Conservation (phyloP, 2,329 filamentous ascomycete genomes). For the Aureobasidium uvarum region DNA sequence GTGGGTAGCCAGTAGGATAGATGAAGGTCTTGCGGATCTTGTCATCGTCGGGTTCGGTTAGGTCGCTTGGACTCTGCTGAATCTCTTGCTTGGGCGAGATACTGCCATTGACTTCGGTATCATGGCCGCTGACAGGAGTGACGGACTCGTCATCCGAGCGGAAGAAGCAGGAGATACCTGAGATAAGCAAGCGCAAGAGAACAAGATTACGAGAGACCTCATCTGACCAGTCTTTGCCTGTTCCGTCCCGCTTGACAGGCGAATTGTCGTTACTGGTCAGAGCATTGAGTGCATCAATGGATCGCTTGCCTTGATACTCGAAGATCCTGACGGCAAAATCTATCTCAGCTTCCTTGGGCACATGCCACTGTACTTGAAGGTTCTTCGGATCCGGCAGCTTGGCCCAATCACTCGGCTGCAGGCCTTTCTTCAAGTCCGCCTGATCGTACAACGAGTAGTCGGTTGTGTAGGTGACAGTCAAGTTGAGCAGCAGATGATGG, state of each 20-base stretch:
- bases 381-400: constrained; percentile 69
- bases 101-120: constrained; percentile 33
- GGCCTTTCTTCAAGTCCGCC: constrained; percentile 65
- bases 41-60: constrained; percentile 72
- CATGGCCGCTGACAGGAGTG: constrained; percentile 37
- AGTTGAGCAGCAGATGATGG: constrained; percentile 89
- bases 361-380: constrained; percentile 87
- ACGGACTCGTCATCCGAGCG: constrained; percentile 59
- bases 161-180: constrained; percentile 86
- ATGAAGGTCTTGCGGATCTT: constrained; percentile 81
- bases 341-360: constrained; percentile 74
- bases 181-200: constrained; percentile 82
- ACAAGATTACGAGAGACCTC: constrained; percentile 89
- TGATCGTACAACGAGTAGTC: constrained; percentile 87
- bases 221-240: constrained; percentile 98
- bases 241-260: constrained; percentile 83
- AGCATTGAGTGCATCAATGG: constrained; percentile 69
- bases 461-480: constrained; percentile 90
- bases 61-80: constrained; percentile 51
- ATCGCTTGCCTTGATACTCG: constrained; percentile 74
- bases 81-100: constrained; percentile 43
- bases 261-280: constrained; percentile 80
- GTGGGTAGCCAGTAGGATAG: constrained; percentile 82
- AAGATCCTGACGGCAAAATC: constrained; percentile 89
- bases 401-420: constrained; percentile 82